Percentiles rank a stretch among this genome's conserved stretches.
phyloP scores from a whole-genome alignment of 768 basidiomycete species.

The Calocybe gangraenosa region DNA sequence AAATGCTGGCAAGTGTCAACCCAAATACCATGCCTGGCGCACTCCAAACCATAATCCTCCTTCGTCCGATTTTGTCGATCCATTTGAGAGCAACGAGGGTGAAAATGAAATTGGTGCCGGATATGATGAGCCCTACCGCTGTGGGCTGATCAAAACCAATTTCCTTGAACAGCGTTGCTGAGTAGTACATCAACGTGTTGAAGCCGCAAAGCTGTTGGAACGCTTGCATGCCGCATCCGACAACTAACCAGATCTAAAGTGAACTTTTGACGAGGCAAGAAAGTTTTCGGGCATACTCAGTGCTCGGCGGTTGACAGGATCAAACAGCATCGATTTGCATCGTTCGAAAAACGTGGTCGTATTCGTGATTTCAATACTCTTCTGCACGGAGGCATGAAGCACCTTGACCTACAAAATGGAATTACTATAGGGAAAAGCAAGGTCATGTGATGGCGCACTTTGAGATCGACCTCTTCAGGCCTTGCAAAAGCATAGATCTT shows the following conservation, averaged over 20 bases:
- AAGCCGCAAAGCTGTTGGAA: slow-evolving; percentile 84
- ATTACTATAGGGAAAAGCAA: not conserved
- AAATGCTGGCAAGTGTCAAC: slow-evolving; percentile 17
- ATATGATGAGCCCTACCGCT: slow-evolving; percentile 74
- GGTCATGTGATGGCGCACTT: slow-evolving; percentile 32
- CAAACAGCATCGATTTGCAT: slow-evolving; percentile 46
- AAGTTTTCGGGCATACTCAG: slow-evolving; percentile 42
- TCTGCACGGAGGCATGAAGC: slow-evolving; percentile 54
- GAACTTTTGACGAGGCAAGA: too few species aligned
- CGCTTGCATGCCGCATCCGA: slow-evolving; percentile 78
- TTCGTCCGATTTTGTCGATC: slow-evolving; percentile 26
- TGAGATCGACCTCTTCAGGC: slow-evolving; percentile 60
- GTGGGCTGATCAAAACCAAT: slow-evolving; percentile 83
- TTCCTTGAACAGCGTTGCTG: slow-evolving; percentile 73
- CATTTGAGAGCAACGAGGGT: slow-evolving; percentile 71
- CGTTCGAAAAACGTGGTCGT: slow-evolving; percentile 59
- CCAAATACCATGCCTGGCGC: slow-evolving; percentile 19
- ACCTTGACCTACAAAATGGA: slow-evolving; percentile 43
- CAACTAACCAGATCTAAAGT: slow-evolving; percentile 34
- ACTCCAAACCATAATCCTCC: slow-evolving; percentile 19
- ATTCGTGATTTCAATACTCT: slow-evolving; percentile 58
- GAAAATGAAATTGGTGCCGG: slow-evolving; percentile 76
- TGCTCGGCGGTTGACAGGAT: slow-evolving; percentile 63
- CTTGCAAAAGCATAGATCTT: slow-evolving; percentile 70
- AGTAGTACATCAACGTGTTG: slow-evolving; percentile 76